Base-by-base conservation (phyloP, 1,284 basidiomycete genomes). In the Leccinum subrobustum region DNA sequence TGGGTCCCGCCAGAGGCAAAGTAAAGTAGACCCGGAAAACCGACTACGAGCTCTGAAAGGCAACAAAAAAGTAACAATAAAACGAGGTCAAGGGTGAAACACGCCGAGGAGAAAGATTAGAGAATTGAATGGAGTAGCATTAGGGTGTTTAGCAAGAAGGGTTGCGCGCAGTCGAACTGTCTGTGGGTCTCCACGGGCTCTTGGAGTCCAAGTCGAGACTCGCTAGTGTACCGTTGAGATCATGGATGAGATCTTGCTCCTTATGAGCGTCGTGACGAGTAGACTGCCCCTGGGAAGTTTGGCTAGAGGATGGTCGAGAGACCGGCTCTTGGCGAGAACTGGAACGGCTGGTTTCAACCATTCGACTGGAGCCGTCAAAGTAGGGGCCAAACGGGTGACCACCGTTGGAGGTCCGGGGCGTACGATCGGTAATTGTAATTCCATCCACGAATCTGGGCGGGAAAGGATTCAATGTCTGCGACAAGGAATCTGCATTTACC, bases 151-250 rank as follows among this genome's bases (percentile, higher is more conserved):
- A 72, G 56, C 68, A 61, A 50, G 71, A 57, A 20, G 60, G 60
- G 16, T 63, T 66, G 55, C 57, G 70, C 39, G 73, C 70, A n/a
- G 55, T 31, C 39, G 61, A 56, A 57, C 63, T 68, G 31, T 50
- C 57, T 4, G 60, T 57, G 20, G 63, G 47, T 52, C 64, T 70
- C 72, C 72, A 73, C 16, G 68, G 68, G 44, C 52, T 67, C 57
- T 62, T 70, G 33, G 68, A 74, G 67, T 87, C 87, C 60, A 91
- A 74, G 64, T 89, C 81, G 25, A 92, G 81, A 67, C 85, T 89
- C 27, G 88, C 86, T 33, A 92, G 78, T n/a, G 86, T 90, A 20
- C 87, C 86, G 66, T 89, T 91, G 53, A 92, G 73, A 73, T 91
- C 89, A 42, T 84, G 83, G 65, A 92, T 80, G 29, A 70, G 53